These are phyloP conservation scores for Paecilomyces sp. DNA, from an alignment of 2,329 filamentous ascomycete species.

Conservation along the genomic window DNA sequence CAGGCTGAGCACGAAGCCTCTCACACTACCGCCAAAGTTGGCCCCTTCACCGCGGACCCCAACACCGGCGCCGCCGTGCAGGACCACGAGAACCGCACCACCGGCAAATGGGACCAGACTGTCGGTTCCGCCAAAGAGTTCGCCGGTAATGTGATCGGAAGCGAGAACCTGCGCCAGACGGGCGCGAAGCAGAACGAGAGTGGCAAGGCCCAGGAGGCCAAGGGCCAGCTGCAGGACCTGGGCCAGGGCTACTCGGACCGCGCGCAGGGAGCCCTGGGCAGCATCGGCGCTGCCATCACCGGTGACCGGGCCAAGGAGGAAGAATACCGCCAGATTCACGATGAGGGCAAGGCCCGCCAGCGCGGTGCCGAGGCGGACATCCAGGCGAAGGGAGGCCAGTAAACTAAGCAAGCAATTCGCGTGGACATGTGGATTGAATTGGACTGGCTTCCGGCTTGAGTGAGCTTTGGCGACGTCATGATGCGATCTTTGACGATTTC, in stretches of 20 bases:
- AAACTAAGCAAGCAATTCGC: background rate
- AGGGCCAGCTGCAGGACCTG: slow-evolving; percentile 71
- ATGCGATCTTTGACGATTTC: too few species aligned
- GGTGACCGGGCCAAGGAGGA: slow-evolving; percentile 61
- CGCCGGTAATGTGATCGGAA: slow-evolving; percentile 67
- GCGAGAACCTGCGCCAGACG: slow-evolving; percentile 64
- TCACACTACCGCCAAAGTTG: slow-evolving; percentile 67
- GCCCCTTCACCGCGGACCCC: slow-evolving; percentile 59
- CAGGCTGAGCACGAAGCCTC: too few species aligned
- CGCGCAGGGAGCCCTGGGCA: slow-evolving; percentile 64
- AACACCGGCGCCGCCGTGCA: slow-evolving; percentile 52
- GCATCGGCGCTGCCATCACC: slow-evolving; percentile 62
- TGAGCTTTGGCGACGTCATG: background rate
- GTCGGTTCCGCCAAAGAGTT: slow-evolving; percentile 79
- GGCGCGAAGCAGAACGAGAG: slow-evolving; percentile 72
- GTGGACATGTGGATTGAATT: too few species aligned
- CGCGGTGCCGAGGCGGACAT: slow-evolving; percentile 76
- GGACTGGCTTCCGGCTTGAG: too few species aligned
- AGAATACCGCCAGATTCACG: slow-evolving; percentile 63
- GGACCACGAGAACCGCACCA: slow-evolving; percentile 59
- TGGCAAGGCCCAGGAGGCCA: slow-evolving; percentile 74
- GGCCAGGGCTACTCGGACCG: slow-evolving; percentile 60
- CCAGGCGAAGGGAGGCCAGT: slow-evolving; percentile 47
- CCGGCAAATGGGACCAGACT: slow-evolving; percentile 81
- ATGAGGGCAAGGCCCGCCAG: slow-evolving; percentile 76